Conservation (phyloP, 139 green algal genomes). For the Zygnema cylindricum region DNA sequence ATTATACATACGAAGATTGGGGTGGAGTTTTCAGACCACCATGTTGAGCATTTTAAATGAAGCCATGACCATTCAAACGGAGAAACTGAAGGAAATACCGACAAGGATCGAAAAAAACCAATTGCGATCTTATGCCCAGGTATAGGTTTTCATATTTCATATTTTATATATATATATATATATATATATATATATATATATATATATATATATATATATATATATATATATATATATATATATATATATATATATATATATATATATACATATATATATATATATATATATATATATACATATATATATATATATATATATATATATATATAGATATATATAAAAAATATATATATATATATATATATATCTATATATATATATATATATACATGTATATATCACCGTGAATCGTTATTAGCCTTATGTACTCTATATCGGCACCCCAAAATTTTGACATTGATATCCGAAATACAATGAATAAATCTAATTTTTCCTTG, state of each 20-base stretch:
- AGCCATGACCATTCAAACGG: neutral
- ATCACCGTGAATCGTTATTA: too few relatives aligned
- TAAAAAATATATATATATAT: too few relatives aligned
- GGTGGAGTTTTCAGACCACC: neutral
- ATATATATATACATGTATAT: too few relatives aligned
- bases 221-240: neutral
- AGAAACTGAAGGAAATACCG: neutral
- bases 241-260: neutral
- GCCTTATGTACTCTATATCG: too few relatives aligned
- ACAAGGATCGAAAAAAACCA: constrained; percentile 15
- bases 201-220: neutral
- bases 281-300: too few relatives aligned
- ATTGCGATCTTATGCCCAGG: neutral
- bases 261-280: neutral
- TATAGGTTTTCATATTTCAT: neutral
- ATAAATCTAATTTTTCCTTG: too few relatives aligned
- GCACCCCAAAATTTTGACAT: too few relatives aligned
- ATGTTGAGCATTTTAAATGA: constrained; percentile 17
- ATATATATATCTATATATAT: too few relatives aligned
- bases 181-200: neutral
- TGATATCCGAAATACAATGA: too few relatives aligned
- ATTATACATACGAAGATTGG: too few relatives aligned
- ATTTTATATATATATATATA: neutral
- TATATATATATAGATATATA: too few relatives aligned
- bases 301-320: too few relatives aligned